Base-by-base conservation (phyloP, 2,329 filamentous ascomycete species). In the Claviceps fusiformis region DNA sequence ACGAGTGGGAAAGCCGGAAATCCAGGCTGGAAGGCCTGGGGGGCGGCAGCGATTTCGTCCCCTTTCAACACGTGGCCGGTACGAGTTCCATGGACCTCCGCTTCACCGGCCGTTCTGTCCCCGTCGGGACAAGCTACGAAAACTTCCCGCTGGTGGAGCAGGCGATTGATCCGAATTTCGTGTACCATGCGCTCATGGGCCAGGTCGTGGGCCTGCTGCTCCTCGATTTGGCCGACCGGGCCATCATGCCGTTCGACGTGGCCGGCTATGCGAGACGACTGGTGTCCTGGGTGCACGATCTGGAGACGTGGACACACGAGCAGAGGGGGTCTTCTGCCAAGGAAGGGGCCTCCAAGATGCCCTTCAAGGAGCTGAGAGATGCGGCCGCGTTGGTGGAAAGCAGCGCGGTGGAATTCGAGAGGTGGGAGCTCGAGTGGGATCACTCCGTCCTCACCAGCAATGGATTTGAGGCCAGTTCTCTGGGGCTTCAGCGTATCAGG, bases 21-120 rank as follows among this genome's bases (percentile, higher is more conserved):
- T 76, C 71, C 27, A 72, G 78, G 35, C 73, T 97, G 0, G 82
- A 83, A 49, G 80, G 82, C 2, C 76, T 95, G 0, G 89, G 85
- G 13, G 83, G 83, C 5, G 84, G 80, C 10, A 86, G 89, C 61
- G 93, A 97, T 69, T 93, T 89, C 63, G 86, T 90, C 3, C 83
- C 90, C 2, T 98, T 97, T 68, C 92, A 95, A 69, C 82, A 92
- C 66, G 87, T 97, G 52, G 89, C 89, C 0, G 93, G 93, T 53
- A 90, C 84, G 8, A 92, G 89, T 48, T 91, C 87, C 11, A 75
- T 98, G 55, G 90, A 97, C 67, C 81, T 98, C 60, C 79, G 81
- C 33, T 97, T 98, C 65, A 63, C 73, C 43, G 87, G 86, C 48
- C 73, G 78, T 8, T 69, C 73, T 11, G 86, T 79, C 62, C 89